A percentile compares a stretch with the other conserved stretches of the same genome.
phyloP scores from a whole-genome alignment of 1,284 basidiomycete genomes.

The Malassezia sp. region DNA sequence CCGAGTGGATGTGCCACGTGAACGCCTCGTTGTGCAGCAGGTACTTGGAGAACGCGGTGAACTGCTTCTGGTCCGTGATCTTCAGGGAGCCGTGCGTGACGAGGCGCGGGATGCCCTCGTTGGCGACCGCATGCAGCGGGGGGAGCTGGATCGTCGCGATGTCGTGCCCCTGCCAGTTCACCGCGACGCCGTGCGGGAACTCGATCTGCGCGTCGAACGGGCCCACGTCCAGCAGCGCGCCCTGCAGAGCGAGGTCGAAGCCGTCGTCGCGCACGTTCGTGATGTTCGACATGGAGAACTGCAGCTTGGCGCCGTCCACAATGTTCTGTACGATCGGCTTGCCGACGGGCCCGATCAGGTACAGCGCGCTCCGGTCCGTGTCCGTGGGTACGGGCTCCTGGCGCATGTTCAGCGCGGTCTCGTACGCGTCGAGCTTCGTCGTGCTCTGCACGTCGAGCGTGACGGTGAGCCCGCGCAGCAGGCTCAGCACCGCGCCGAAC shows the following conservation, averaged over 20 bases:
- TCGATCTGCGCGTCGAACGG: constrained; percentile 52
- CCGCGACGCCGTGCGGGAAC: constrained; percentile 49
- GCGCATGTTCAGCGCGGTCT: constrained; percentile 56
- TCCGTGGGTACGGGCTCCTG: constrained; percentile 57
- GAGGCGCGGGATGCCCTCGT: constrained; percentile 60
- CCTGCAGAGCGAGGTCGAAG: constrained; percentile 47
- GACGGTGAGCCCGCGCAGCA: constrained; percentile 56
- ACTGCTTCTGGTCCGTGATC: constrained; percentile 48
- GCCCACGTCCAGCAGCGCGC: constrained; percentile 27
- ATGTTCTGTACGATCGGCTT: constrained; percentile 59
- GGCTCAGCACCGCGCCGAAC: constrained; percentile 56
- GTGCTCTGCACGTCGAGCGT: constrained; percentile 48
- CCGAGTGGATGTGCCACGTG: constrained; percentile 61
- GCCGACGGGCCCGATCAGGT: constrained; percentile 56
- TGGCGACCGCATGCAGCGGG: constrained; percentile 59
- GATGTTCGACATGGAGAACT: constrained; percentile 57
- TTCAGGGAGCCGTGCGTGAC: constrained; percentile 47
- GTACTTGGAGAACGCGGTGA: constrained; percentile 59
- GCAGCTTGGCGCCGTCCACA: constrained; percentile 55
- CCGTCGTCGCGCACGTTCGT: constrained; percentile 50
- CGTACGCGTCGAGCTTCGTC: constrained; percentile 41
- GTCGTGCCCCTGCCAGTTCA: constrained; percentile 58
- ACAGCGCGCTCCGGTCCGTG: constrained; percentile 59
- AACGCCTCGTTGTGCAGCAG: constrained; percentile 60
- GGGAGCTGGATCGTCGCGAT: constrained; percentile 60